These are phyloP conservation scores for Pichia sp. DNA, from an alignment of 1,139 yeast genomes.

Conservation along the genomic window DNA sequence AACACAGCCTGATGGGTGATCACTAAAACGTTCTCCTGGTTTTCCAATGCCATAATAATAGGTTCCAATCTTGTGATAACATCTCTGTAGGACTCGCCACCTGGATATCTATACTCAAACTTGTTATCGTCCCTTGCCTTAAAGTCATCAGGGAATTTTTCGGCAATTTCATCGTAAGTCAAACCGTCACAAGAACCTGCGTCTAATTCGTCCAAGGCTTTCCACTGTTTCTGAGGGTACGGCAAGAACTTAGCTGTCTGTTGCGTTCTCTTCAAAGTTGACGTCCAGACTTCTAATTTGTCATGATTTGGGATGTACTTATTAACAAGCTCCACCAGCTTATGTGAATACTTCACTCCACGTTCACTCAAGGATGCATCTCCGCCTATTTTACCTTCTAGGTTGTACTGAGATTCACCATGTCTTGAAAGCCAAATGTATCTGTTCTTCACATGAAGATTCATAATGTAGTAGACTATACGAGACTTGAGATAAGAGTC, in stretches of 20 bases:
- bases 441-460: slow-evolving; percentile 87
- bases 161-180: slow-evolving; percentile 84
- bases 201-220: slow-evolving; percentile 93
- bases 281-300: slow-evolving; percentile 91
- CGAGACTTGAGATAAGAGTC: slow-evolving; percentile 87
- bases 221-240: slow-evolving; percentile 86
- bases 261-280: slow-evolving; percentile 86
- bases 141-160: slow-evolving; percentile 86
- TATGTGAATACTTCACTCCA: slow-evolving; percentile 80
- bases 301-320: slow-evolving; percentile 64
- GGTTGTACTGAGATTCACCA: slow-evolving; percentile 89
- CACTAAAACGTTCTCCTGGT: slow-evolving; percentile 92
- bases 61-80: slow-evolving; percentile 94
- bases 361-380: slow-evolving; percentile 84
- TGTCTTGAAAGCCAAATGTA: slow-evolving; percentile 91
- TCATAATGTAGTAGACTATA: slow-evolving; percentile 94
- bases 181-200: slow-evolving; percentile 98
- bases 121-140: slow-evolving; percentile 94
- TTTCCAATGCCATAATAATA: slow-evolving; percentile 94
- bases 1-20: slow-evolving; percentile 97
- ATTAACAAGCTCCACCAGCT: slow-evolving; percentile 72
- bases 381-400: slow-evolving; percentile 95
- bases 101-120: slow-evolving; percentile 91
- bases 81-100: slow-evolving; percentile 96
- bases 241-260: slow-evolving; percentile 86